Evolutionary conservation across 805 yeast species (phyloP), one percentile per base, ranked within the genome.

Genomic region (Candida xyloterini): DNA sequence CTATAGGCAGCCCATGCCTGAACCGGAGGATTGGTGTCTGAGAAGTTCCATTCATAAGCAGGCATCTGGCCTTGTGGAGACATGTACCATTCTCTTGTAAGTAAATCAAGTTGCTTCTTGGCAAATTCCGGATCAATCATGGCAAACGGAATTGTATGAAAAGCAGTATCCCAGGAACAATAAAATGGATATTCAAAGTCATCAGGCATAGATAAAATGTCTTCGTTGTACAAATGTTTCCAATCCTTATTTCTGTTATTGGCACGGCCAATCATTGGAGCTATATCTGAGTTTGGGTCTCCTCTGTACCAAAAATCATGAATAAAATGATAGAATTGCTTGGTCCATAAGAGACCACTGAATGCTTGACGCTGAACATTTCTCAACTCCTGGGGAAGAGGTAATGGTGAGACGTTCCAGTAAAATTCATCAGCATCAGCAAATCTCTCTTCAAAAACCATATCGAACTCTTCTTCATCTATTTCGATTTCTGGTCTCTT

Each of bases 21-120:
- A 25, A 89, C 97, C 0, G 97, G 97, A 1, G 97, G 97, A 59
- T 89, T 89, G n/a, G 90, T 95, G 62, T 89, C 97, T 46, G 84
- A 71, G 56, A 89, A 89, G 60, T 90, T 89, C 97, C 97, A 89
- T 64, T 89, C 97, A 61, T 89, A 89, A 10, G 96, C 96, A 0
- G 97, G 96, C 48, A 88, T 78, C 63, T 90, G 96, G n/a, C 97
- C 97, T 60, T 89, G 89, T 32, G 96, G 96, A 59, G 91, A 96
- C 95, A 88, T 87, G 59, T 89, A 89, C 96, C 96, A 89, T 64
- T 89, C 97, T 57, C 96, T 74, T 22, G 95, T 83, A 59, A 89
- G 68, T 42, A 89, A 67, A 59, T 84, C 95, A 51, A 89, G 73
- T 65, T 89, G 96, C 52, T 78, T 81, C 62, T 89, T 89, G 25